Base-by-base conservation (phyloP, 345 rosid genomes). In the Linum tenue region DNA sequence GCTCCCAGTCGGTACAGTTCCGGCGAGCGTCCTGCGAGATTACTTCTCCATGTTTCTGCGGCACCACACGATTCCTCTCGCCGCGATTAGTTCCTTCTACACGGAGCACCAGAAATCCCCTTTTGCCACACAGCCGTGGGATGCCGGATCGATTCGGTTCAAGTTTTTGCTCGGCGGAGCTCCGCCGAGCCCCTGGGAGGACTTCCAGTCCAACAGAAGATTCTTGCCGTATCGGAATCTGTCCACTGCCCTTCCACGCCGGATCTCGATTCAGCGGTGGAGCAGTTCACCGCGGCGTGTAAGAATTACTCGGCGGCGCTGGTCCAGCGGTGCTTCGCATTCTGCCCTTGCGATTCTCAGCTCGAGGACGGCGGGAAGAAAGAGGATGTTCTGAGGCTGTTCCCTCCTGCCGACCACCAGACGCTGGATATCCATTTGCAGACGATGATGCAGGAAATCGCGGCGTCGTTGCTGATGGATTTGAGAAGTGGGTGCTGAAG, bases 31-130 rank as follows among this genome's bases (percentile, higher is more conserved):
- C 16, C 83, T 94, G 36, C 95, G 96, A 1, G 97, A 87, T 67
- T 94, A 91, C 73, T 81, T 83, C 85, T 74, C 87, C 55, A 91
- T 94, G 96, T 85, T 94, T 56, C 78, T 80, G 38, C 83, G 87
- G 7, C 89, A 94, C 72, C 84, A 79, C 69, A 72, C 86, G 59
- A 85, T 87, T 75, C 82, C 92, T 48, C 96, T 88, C 64, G 84
- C 97, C 7, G 83, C 92, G 59, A 80, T 89, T 69, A 86, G 88
- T 63, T 91, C 99, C 59, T 95, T 95, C 88, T 89, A 91, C 84
- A 89, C 91, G 6, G 99, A 95, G 78, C 95, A 95, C 74, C 99
- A 95, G 84, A 95, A 95, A 69, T 95, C 99, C 7, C 99, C 99
- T 12, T 95, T 95, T 69, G 65, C 91, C 64, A 83, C 67, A n/a